These are phyloP conservation scores for Vigna angularis DNA, from an alignment of 306 rosid genomes.

Conservation along the genomic window DNA sequence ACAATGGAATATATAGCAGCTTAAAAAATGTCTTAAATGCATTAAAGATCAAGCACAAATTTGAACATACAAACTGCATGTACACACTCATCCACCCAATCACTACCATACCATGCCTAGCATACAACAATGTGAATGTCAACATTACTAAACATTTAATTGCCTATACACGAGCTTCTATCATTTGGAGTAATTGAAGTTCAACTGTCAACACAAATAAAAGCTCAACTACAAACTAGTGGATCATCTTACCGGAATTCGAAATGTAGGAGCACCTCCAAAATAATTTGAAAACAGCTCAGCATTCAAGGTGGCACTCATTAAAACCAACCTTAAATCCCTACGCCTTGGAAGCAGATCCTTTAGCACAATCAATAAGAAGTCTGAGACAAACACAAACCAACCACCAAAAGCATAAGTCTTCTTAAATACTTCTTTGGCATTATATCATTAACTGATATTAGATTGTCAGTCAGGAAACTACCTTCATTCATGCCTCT, in stretches of 20 bases:
- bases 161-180: slow-evolving; percentile 22
- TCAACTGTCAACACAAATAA: slow-evolving; percentile 33
- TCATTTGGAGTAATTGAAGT: slow-evolving; percentile 18
- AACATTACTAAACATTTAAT: slow-evolving; percentile 1
- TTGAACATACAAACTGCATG: slow-evolving; percentile 25
- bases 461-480: slow-evolving; percentile 4
- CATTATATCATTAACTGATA: slow-evolving; percentile 28
- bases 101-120: slow-evolving; percentile 11
- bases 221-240: slow-evolving; percentile 27
- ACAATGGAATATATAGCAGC: slow-evolving; percentile 15
- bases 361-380: slow-evolving; percentile 93
- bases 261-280: slow-evolving; percentile 72
- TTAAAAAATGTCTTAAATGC: slow-evolving; percentile 1
- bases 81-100: slow-evolving; percentile 22
- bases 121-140: slow-evolving; percentile 24
- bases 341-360: slow-evolving; percentile 94
- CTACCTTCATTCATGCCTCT: slow-evolving; percentile 99
- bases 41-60: slow-evolving; percentile 7
- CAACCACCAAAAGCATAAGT: slow-evolving; percentile 45
- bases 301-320: slow-evolving; percentile 98
- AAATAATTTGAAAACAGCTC: slow-evolving; percentile 90
- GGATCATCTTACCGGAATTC: slow-evolving; percentile 67
- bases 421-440: slow-evolving; percentile 38
- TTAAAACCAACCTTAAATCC: slow-evolving; percentile 84
- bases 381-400: slow-evolving; percentile 68